phyloP scores from a whole-genome alignment of 23 red algal species.

The Cyanidiococcus yangmingshanensis region DNA sequence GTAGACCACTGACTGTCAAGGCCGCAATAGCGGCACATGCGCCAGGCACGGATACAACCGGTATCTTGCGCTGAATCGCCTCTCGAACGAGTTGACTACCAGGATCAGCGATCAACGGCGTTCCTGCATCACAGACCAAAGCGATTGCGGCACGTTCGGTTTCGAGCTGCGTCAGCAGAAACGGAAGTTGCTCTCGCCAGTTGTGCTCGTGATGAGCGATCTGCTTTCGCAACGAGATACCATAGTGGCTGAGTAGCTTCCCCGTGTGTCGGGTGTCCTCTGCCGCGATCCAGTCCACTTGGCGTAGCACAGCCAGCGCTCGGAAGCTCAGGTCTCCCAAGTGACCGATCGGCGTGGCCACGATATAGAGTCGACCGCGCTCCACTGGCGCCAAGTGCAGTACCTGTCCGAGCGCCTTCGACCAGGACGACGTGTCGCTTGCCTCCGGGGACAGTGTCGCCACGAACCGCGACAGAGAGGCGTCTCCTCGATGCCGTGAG shows the following conservation, averaged over 20 bases:
- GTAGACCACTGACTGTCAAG: constrained; percentile 40
- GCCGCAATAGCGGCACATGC: constrained; percentile 60
- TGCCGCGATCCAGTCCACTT: constrained; percentile 47
- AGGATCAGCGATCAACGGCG: constrained; percentile 67
- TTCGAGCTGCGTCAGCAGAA: constrained; percentile 28
- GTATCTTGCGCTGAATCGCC: constrained; percentile 35
- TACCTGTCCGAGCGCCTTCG: neutral
- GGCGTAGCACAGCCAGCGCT: constrained; percentile 41
- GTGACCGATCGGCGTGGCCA: constrained; percentile 81
- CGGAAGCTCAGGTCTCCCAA: constrained; percentile 44
- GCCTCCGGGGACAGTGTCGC: too few species aligned
- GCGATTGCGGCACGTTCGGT: constrained; percentile 35
- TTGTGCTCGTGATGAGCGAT: constrained; percentile 78
- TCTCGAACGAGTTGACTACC: constrained; percentile 48
- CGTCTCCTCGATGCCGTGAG: too few species aligned
- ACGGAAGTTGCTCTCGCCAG: constrained; percentile 34
- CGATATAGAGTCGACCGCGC: constrained; percentile 46
- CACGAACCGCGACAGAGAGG: too few species aligned
- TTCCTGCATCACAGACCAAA: constrained; percentile 77
- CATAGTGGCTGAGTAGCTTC: constrained; percentile 36
- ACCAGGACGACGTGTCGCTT: too few species aligned
- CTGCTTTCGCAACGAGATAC: constrained; percentile 28
- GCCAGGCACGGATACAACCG: constrained; percentile 64
- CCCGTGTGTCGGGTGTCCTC: constrained; percentile 72
- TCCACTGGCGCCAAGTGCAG: neutral